phyloP scores from a whole-genome alignment of 2,329 filamentous ascomycete species.

The Apiospora marii region DNA sequence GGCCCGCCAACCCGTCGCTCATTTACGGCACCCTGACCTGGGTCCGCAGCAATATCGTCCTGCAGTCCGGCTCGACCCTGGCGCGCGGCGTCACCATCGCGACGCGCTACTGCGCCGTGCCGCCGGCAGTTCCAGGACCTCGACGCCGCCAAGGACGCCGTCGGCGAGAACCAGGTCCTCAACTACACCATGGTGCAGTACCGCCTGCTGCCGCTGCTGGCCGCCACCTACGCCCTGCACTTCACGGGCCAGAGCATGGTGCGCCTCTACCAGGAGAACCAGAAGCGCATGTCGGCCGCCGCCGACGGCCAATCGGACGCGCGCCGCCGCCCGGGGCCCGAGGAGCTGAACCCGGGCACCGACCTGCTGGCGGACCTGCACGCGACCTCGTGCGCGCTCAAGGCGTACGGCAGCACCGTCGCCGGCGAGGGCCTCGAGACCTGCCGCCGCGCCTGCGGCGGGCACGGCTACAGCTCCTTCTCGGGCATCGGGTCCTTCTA shows the following conservation, averaged over 20 bases:
- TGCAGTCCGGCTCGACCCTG: constrained; percentile 75
- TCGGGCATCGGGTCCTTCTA: constrained; percentile 80
- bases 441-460: constrained; percentile 78
- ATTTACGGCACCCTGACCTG: constrained; percentile 81
- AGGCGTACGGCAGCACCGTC: constrained; percentile 75
- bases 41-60: constrained; percentile 76
- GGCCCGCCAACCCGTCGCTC: constrained; percentile 70
- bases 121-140: constrained; percentile 80
- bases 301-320: constrained; percentile 43
- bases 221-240: constrained; percentile 79
- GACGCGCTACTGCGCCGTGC: constrained; percentile 75
- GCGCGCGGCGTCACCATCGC: constrained; percentile 82
- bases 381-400: constrained; percentile 78
- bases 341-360: constrained; percentile 70
- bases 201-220: constrained; percentile 74
- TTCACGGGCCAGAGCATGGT: constrained; percentile 83
- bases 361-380: constrained; percentile 78
- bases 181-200: constrained; percentile 86
- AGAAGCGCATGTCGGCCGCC: constrained; percentile 65
- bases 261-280: constrained; percentile 74
- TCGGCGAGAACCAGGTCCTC: constrained; percentile 76
- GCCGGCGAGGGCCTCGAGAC: constrained; percentile 79
- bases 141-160: constrained; percentile 65
- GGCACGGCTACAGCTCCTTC: constrained; percentile 79
- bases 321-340: constrained; percentile 68